These are phyloP conservation scores for Heimioporus sp. DNA, from an alignment of 768 basidiomycete species.

Conservation along the genomic window DNA sequence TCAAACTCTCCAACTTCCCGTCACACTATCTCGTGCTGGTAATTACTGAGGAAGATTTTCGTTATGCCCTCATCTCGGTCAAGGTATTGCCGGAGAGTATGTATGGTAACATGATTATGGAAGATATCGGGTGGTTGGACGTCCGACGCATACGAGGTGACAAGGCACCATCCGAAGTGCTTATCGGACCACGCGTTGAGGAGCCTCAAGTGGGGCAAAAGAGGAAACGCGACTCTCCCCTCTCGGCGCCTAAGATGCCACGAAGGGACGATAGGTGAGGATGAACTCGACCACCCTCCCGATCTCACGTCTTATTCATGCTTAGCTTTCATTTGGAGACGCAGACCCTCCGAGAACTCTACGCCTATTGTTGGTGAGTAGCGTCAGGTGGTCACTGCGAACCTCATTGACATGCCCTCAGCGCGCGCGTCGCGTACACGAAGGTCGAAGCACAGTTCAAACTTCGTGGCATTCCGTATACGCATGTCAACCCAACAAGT, in stretches of 20 bases:
- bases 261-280: conserved; percentile 31
- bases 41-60: conserved; percentile 72
- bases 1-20: conserved; percentile 75
- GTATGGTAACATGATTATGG: conserved; percentile 62
- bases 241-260: conserved; percentile 1
- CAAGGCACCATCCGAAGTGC: conserved; percentile 22
- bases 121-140: conserved; percentile 80
- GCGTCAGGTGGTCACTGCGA: neutral
- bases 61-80: conserved; percentile 78
- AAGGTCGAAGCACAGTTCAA: conserved; percentile 89
- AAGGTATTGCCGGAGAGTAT: conserved; percentile 51
- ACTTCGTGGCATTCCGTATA: conserved; percentile 73
- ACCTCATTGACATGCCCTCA: conserved; percentile 25
- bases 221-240: conserved; percentile 25
- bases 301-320: neutral
- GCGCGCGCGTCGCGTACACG: conserved; percentile 87
- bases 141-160: conserved; percentile 61
- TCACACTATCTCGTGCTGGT: conserved; percentile 84
- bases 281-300: neutral
- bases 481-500: conserved; percentile 62
- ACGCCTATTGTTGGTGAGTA: conserved; percentile 82
- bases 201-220: conserved; percentile 26
- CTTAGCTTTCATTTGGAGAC: conserved; percentile 65
- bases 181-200: conserved; percentile 12
- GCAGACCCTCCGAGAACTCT: conserved; percentile 71